A percentile compares a stretch with the other conserved stretches of the same genome.
Evolutionary conservation across 768 basidiomycete genomes (phyloP).

Genomic region (Pleurotus pulmonarius): DNA sequence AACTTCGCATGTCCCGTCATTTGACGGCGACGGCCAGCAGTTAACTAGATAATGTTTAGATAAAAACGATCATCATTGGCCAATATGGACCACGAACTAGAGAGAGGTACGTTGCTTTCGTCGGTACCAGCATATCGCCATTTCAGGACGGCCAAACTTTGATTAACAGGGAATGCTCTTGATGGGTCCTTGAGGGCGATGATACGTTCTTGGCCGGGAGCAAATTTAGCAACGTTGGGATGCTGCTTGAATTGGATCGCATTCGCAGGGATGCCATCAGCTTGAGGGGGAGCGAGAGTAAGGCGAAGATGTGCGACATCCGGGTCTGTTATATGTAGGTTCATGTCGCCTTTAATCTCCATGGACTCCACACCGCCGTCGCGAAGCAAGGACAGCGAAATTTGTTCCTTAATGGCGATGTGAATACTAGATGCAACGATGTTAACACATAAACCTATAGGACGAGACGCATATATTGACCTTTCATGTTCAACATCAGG

Average conservation of each 20-base stretch:
- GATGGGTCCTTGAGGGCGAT: conserved; percentile 83
- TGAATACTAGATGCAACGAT: conserved; percentile 62
- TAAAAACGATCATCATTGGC: conserved; percentile 2
- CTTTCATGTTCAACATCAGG: conserved; percentile 76
- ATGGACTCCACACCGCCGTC: conserved; percentile 90
- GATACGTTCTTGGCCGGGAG: conserved; percentile 54
- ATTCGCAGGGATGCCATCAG: conserved; percentile 43
- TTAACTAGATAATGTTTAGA: conserved; percentile 56
- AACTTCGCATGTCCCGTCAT: conserved; percentile 90
- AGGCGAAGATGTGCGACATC: conserved; percentile 70
- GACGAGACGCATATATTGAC: conserved; percentile 31
- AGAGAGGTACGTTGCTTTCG: conserved; percentile 87
- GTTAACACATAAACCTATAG: neutral
- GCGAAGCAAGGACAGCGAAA: conserved; percentile 77
- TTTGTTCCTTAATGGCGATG: conserved; percentile 76
- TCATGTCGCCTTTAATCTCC: conserved; percentile 94
- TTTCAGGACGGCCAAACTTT: conserved; percentile 82
- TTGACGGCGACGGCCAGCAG: conserved; percentile 93
- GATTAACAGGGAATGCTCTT: conserved; percentile 82
- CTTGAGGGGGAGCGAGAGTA: conserved; percentile 50
- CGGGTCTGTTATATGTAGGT: conserved; percentile 79
- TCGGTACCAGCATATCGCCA: conserved; percentile 92
- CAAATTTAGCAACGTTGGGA: conserved; percentile 88
- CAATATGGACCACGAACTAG: conserved; percentile 55
- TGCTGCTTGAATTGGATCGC: conserved; percentile 96